These are phyloP conservation scores for Nitzschia inconspicua DNA, from an alignment of 108 stramenopile genomes.

Conservation along the genomic window DNA sequence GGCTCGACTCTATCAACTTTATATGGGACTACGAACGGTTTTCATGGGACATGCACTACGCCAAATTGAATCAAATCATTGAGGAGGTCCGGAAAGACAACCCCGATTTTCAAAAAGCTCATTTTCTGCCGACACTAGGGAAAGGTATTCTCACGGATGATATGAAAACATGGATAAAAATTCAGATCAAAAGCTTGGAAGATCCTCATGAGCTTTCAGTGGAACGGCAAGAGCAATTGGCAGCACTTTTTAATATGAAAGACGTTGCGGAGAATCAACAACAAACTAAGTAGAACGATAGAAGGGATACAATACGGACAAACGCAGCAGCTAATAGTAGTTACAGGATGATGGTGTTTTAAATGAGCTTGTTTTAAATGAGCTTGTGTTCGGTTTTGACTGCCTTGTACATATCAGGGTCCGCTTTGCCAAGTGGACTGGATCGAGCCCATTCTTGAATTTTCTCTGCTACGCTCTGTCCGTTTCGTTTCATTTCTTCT, in stretches of 20 bases:
- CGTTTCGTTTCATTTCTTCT: slow-evolving; percentile 52
- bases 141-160: too few species aligned
- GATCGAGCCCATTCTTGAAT: slow-evolving; percentile 83
- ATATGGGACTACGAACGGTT: too few species aligned
- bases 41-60: too few species aligned
- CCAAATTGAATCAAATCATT: too few species aligned
- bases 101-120: too few species aligned
- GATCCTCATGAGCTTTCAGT: too few species aligned
- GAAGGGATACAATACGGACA: neutral
- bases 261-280: neutral
- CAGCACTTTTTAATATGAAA: neutral
- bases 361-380: slow-evolving; percentile 38
- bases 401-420: slow-evolving; percentile 62
- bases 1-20: too few species aligned
- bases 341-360: neutral
- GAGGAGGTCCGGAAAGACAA: too few species aligned
- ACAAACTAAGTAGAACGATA: neutral
- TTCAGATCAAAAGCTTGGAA: too few species aligned
- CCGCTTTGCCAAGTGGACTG: slow-evolving; percentile 83
- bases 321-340: neutral
- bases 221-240: too few species aligned
- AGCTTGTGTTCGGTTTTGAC: slow-evolving; percentile 77
- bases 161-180: too few species aligned
- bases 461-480: slow-evolving; percentile 60
- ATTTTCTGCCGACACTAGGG: too few species aligned